These are phyloP conservation scores for Seminavis robusta DNA, from an alignment of 108 stramenopile genomes.

Conservation along the genomic window DNA sequence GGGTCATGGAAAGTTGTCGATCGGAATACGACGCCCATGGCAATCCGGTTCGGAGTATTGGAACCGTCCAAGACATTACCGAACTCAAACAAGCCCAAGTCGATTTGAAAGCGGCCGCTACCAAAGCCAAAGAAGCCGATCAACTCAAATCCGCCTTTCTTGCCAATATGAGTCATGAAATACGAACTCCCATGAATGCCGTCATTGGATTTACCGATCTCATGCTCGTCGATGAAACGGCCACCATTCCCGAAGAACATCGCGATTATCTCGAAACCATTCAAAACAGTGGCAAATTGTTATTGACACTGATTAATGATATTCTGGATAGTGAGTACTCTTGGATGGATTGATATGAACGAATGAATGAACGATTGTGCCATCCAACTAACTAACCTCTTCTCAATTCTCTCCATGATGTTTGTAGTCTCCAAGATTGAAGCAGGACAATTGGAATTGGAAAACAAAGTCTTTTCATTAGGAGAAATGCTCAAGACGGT, in stretches of 20 bases:
- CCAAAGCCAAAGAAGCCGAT: constrained; percentile 31
- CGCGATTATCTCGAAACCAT: constrained; percentile 17
- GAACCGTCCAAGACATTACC: constrained; percentile 15
- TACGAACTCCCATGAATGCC: constrained; percentile 56
- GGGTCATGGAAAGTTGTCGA: too few relatives aligned
- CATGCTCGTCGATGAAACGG: constrained; percentile 10
- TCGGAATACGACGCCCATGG: too few relatives aligned
- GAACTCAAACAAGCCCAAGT: constrained; percentile 20
- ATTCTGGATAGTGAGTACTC: too few relatives aligned
- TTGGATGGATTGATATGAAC: too few relatives aligned
- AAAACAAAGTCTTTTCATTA: constrained; percentile 4
- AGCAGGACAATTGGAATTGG: constrained; percentile 26
- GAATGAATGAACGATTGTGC: too few relatives aligned
- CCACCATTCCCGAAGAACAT: constrained; percentile 3
- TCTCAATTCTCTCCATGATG: too few relatives aligned
- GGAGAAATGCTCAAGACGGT: too few relatives aligned
- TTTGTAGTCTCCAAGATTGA: constrained; percentile 57
- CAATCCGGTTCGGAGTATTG: too few relatives aligned
- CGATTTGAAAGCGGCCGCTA: too few relatives aligned
- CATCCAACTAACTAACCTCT: too few relatives aligned
- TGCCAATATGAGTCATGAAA: constrained; percentile 53
- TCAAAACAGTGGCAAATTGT: constrained; percentile 15
- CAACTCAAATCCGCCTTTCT: constrained; percentile 44
- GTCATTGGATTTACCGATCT: constrained; percentile 45
- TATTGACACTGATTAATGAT: constrained; percentile 44